Evolutionary conservation across 1,139 yeast species (phyloP), one percentile per base, ranked within the genome.

Genomic region (Candida anutae): DNA sequence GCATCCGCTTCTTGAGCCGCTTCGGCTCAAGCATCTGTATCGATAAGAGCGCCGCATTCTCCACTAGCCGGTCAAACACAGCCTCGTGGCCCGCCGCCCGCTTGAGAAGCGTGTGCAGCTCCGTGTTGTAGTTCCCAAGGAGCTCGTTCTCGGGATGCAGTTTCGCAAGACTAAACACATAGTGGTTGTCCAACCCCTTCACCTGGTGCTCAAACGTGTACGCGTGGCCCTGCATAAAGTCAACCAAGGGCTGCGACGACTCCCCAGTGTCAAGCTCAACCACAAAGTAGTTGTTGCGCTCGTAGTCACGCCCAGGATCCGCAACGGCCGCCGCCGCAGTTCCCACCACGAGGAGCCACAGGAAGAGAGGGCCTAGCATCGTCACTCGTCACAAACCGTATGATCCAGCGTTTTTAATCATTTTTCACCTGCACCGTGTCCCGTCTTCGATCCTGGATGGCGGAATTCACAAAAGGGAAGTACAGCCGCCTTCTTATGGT

Each of bases 121-220:
- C 50, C 14, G 66, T 53, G 31, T 55, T 56, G 33, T 37, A 45
- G 40, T 61, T 56, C 6, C 70, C 68, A 38, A 68, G 50, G 28
- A 53, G 50, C 22, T 42, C 42, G 41, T 53, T 58, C 36, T 56
- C 58, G 8, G 52, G 42, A 34, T 59, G 55, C 5, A 35, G 26
- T 39, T 72, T 69, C 19, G 51, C 45, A 13, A 69, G 47, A 21
- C 85, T 77, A 41, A 80, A 77, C 8, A 80, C 81, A 46, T 65
- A 74, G 45, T 74, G 77, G 33, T 73, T 60, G 20, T 71, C 76
- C 21, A 74, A 50, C 0, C 78, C 81, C 18, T 74, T 56, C 3
- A 74, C 70, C 26, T 57, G 67, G 46, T 78, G 81, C 45, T 80
- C 87, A 43, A 57, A 79, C 8, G 38, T 34, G 40, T 53, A 63